Evolutionary conservation across 805 yeast species (phyloP), one percentile per base, ranked within the genome.

Genomic region (Nakazawaea ambrosiae): DNA sequence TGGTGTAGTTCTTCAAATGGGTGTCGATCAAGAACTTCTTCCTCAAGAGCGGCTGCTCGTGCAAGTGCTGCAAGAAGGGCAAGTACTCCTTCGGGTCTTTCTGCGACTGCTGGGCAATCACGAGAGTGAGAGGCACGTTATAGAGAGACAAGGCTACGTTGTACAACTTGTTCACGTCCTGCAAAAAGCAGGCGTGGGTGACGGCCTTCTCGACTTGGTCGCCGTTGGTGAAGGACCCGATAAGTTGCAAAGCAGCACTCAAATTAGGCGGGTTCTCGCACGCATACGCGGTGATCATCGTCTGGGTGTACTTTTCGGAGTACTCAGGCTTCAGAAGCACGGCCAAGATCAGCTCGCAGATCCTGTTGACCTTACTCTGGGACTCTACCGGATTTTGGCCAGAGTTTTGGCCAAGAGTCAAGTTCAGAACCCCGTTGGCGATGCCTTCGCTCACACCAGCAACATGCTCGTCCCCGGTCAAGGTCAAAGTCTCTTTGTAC

Each of bases 1-100:
- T 77, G 23, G 68, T 73, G 53, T 69, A 67, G 32, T 78, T 73
- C 50, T 80, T 77, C 55, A 92, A 70, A 53, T 78, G 68, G 34
- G 84, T 81, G 54, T 92, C 97, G 47, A 92, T 83, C 52, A 77
- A 57, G 52, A 85, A 89, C 51, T 73, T 70, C 46, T 79, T 75
- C 43, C 95, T 74, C 39, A 77, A 57, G 5, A 74, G 79, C 1
- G 73, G 62, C 56, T 81, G 84, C 28, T 73, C 74, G 47, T 85
- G 81, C 37, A 92, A 65, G 33, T 78, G 70, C 51, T 87, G 95
- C 46, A 92, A 68, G 58, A 92, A 92, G 36, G 98, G 96, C 36
- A 92, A 63, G 49, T 92, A 92, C 58, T 92, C 99, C 51, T 89
- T 87, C 18, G 99, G 99, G 61, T 92, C 99, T 68, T 82, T 89